Base-by-base conservation (phyloP, 345 rosid genomes). In the Kernera saxatilis region DNA sequence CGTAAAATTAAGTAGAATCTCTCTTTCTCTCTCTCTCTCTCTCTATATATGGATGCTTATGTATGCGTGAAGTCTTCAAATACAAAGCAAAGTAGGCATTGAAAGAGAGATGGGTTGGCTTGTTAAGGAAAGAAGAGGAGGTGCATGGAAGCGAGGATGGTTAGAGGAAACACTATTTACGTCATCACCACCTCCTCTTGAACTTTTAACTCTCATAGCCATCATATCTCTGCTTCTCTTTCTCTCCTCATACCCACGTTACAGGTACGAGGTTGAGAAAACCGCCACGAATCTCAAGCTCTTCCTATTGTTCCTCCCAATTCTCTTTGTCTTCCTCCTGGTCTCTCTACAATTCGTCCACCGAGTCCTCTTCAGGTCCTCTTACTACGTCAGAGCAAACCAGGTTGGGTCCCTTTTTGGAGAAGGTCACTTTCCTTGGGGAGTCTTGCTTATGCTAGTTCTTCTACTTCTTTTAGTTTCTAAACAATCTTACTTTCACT, bases 71-170 rank as follows among this genome's bases (percentile, higher is more conserved):
- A 12, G 18, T 17, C 30, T 21, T 25, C 41, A 17, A 30, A 30
- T 48, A 32, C 44, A 32, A 46, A 46, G 8, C 30, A 48, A 30
- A 54, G 33, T 43, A 55, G 12, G 13, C 43, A 41, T 8, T 52
- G 4, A 27, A 12, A 17, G 53, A 63, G 37, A 56, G 17, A 69
- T 70, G 67, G 88, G 89, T 81, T 40, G 88, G 91, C 53, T 88
- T 49, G 40, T 81, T 52, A 79, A 44, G 12, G 90, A 84, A 50
- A 89, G 77, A 75, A 79, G 88, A 45, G 96, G 93, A 8, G 82
- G 84, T 33, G 76, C 87, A 26, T 89, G 90, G 90, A 89, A 86
- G 70, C 82, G 71, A 26, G 89, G 87, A 22, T 88, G 92, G 94
- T 23, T 79, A 46, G 83, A 83, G 32, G 81, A 71, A 49, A 75